Percentiles rank a stretch among this genome's conserved stretches.
Conservation (phyloP, 2,329 filamentous ascomycete genomes). For the Clonostachys rhizophaga region DNA sequence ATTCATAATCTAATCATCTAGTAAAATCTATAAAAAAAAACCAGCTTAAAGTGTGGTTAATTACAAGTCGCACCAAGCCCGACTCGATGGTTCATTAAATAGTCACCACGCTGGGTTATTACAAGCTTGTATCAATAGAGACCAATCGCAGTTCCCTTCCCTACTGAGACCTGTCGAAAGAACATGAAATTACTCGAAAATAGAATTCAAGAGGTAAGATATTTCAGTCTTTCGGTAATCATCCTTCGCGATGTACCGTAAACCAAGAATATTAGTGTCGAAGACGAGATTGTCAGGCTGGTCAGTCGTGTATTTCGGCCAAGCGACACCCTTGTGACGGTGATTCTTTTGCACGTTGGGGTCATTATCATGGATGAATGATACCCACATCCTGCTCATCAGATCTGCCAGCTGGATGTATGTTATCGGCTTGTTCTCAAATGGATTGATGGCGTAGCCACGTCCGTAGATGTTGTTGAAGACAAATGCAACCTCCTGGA, state of each 20-base stretch:
- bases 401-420: slow-evolving; percentile 26
- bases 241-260: slow-evolving; percentile 35
- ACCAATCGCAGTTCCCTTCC: too few relatives aligned
- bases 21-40: too few relatives aligned
- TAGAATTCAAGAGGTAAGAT: slow-evolving; percentile 21
- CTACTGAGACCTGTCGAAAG: too few relatives aligned
- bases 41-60: too few relatives aligned
- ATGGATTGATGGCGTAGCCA: slow-evolving; percentile 28
- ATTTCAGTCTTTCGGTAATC: slow-evolving; percentile 35
- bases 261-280: slow-evolving; percentile 35
- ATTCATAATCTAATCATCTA: too few relatives aligned
- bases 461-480: slow-evolving; percentile 45
- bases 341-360: slow-evolving; percentile 27
- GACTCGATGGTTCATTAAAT: too few relatives aligned
- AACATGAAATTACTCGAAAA: slow-evolving; percentile 5
- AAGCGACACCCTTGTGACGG: slow-evolving; percentile 11
- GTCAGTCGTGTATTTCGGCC: slow-evolving; percentile 35
- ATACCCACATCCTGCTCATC: slow-evolving; percentile 44
- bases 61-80: too few relatives aligned
- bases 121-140: too few relatives aligned
- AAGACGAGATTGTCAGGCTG: slow-evolving; percentile 42
- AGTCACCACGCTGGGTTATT: too few relatives aligned
- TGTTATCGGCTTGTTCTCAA: slow-evolving; percentile 32
- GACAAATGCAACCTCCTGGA: slow-evolving; percentile 22
- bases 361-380: slow-evolving; percentile 25